A percentile compares a stretch with the other conserved stretches of the same genome.
Evolutionary conservation across 1,284 basidiomycete species (phyloP).

Genomic region (Sanghuangporus sanghuang): DNA sequence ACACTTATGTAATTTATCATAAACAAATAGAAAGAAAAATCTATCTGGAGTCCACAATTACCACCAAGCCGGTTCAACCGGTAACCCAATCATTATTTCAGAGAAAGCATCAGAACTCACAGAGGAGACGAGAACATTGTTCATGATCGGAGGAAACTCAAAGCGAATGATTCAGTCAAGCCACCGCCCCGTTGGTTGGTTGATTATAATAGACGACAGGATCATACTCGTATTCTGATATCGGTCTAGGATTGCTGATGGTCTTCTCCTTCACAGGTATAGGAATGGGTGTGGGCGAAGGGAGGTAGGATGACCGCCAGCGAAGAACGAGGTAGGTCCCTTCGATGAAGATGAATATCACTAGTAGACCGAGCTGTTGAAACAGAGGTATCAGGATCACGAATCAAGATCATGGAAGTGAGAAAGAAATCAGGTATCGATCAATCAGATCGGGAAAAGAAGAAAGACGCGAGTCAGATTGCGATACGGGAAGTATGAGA

Average conservation of each 20-base stretch:
- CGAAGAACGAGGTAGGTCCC: constrained; percentile 5
- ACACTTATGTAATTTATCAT: background rate
- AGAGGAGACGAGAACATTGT: no score
- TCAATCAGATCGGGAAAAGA: background rate
- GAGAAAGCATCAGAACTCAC: no score
- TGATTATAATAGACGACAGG: background rate
- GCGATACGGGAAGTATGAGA: background rate
- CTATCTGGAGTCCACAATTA: no score
- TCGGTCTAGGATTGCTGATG: constrained; percentile 2
- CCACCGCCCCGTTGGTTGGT: background rate
- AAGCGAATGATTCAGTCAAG: background rate
- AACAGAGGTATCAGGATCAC: background rate
- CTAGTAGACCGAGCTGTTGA: constrained; percentile 12
- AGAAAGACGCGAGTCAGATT: background rate
- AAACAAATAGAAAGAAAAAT: no score
- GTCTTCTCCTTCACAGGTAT: background rate
- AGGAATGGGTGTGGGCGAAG: background rate
- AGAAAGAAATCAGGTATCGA: background rate
- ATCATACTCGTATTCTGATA: background rate
- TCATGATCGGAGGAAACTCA: no score
- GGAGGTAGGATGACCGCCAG: background rate
- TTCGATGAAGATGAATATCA: constrained; percentile 12
- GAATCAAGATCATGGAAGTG: background rate
- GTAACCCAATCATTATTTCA: no score
- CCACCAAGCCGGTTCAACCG: no score